These are phyloP conservation scores for Bruguiera gymnorhiza DNA, from an alignment of 345 rosid genomes.

Conservation along the genomic window DNA sequence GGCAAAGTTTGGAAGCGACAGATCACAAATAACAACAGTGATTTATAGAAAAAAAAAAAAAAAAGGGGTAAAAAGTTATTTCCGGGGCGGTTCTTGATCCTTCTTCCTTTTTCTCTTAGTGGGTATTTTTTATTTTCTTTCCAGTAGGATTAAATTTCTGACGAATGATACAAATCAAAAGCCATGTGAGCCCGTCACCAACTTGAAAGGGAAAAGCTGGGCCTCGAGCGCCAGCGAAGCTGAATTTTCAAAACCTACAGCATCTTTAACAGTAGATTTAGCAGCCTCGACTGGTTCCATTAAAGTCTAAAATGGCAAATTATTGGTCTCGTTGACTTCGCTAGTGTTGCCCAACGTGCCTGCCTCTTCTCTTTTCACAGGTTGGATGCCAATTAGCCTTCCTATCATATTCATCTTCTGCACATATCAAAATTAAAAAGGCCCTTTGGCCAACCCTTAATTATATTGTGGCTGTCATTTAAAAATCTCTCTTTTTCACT, in stretches of 20 bases:
- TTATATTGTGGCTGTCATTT: neutral
- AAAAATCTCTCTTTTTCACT: too few species aligned
- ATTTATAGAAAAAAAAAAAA: neutral
- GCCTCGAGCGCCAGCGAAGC: constrained; percentile 45
- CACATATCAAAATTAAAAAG: too few species aligned
- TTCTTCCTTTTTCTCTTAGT: constrained; percentile 10
- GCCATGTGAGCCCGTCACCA: constrained; percentile 42
- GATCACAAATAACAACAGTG: neutral
- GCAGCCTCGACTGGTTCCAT: too few species aligned
- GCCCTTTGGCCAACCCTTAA: too few species aligned
- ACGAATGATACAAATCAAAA: constrained; percentile 9
- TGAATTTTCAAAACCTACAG: constrained; percentile 3
- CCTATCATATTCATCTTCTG: neutral
- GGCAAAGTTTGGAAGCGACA: neutral
- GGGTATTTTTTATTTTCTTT: neutral
- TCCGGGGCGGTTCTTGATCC: constrained; percentile 30
- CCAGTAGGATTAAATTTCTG: neutral
- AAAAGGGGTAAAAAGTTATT: constrained; percentile 6
- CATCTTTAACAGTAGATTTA: too few species aligned
- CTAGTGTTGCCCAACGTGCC: neutral
- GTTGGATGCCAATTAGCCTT: neutral
- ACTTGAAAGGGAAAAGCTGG: constrained; percentile 22
- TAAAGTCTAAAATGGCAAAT: too few species aligned
- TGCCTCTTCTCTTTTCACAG: constrained; percentile 6
- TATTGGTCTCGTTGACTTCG: constrained; percentile 6